Conservation (phyloP, 2,329 filamentous ascomycete species). For the Cryphonectria naterciae region DNA sequence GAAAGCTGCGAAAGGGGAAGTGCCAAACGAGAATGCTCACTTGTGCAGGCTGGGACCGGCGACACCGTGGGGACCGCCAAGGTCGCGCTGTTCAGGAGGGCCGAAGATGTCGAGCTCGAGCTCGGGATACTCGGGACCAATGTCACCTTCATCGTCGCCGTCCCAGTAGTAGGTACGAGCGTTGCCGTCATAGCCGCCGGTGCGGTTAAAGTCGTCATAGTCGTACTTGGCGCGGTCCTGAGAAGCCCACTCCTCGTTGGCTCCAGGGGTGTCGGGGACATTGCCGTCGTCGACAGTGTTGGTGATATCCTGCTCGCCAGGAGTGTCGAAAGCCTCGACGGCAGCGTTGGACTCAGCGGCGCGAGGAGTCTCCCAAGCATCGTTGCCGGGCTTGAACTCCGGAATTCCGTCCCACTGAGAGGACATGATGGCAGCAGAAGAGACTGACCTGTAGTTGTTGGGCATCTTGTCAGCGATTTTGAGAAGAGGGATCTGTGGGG, state of each 20-base stretch:
- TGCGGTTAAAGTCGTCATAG: conserved; percentile 45
- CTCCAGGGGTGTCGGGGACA: conserved; percentile 15
- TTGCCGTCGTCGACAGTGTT: conserved; percentile 2
- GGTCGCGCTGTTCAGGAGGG: conserved; percentile 52
- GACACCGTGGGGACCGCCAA: conserved; percentile 52
- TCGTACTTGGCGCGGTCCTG: conserved; percentile 48
- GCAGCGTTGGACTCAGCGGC: neutral
- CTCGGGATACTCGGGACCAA: conserved; percentile 71
- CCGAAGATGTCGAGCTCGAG: conserved; percentile 81
- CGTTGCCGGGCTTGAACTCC: conserved; percentile 4
- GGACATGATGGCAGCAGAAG: conserved; percentile 33
- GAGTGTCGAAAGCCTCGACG: conserved; percentile 22
- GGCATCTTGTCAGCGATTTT: neutral
- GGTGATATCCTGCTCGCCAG: neutral
- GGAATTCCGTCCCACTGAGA: conserved; percentile 23
- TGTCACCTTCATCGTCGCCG: conserved; percentile 84
- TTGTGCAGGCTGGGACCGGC: conserved; percentile 57
- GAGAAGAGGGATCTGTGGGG: neutral
- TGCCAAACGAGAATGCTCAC: conserved; percentile 46
- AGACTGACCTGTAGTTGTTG: neutral
- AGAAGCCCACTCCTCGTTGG: conserved; percentile 48
- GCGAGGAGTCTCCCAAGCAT: neutral
- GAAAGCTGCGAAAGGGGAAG: conserved; percentile 4
- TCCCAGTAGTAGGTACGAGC: conserved; percentile 80
- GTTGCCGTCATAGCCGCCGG: conserved; percentile 52